These are phyloP conservation scores for Cytidiella melzeri DNA, from an alignment of 768 basidiomycete species.

Conservation along the genomic window DNA sequence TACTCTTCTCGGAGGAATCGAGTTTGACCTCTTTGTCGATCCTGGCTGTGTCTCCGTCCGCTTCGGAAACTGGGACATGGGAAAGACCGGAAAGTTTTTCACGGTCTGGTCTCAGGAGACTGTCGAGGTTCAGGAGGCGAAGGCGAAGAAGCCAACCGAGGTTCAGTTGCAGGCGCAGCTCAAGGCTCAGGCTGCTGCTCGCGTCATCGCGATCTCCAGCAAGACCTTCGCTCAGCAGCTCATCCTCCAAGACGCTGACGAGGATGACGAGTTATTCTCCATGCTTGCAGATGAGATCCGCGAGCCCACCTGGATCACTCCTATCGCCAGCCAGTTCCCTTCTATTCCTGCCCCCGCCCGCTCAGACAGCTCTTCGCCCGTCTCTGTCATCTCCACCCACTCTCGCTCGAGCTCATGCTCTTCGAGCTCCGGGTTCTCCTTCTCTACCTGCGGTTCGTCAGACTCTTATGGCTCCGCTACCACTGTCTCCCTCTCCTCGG, in stretches of 20 bases:
- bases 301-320: slow-evolving; percentile 64
- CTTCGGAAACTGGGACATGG: slow-evolving; percentile 34
- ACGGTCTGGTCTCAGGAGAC: slow-evolving; percentile 52
- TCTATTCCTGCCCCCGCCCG: slow-evolving; percentile 25
- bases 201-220: slow-evolving; percentile 16
- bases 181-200: slow-evolving; percentile 15
- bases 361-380: slow-evolving; percentile 37
- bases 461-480: slow-evolving; percentile 36
- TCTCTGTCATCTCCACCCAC: slow-evolving; percentile 35
- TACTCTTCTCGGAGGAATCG: slow-evolving; percentile 53
- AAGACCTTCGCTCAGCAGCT: slow-evolving; percentile 75
- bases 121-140: slow-evolving; percentile 36
- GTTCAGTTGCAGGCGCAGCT: slow-evolving; percentile 18
- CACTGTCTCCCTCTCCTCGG: slow-evolving; percentile 31
- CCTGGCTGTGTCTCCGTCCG: slow-evolving; percentile 74
- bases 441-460: slow-evolving; percentile 46
- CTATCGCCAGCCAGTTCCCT: slow-evolving; percentile 56
- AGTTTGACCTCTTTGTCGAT: slow-evolving; percentile 78
- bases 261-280: slow-evolving; percentile 67
- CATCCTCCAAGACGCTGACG: slow-evolving; percentile 62
- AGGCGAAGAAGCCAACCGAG: slow-evolving; percentile 10
- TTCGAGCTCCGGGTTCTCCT: slow-evolving; percentile 68
- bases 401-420: slow-evolving; percentile 54
- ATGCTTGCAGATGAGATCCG: slow-evolving; percentile 69
- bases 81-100: slow-evolving; percentile 43